A percentile compares a stretch with the other conserved stretches of the same genome.
These are phyloP conservation scores for Fusarium compactum DNA, from an alignment of 2,329 filamentous ascomycete species.

Conservation along the genomic window DNA sequence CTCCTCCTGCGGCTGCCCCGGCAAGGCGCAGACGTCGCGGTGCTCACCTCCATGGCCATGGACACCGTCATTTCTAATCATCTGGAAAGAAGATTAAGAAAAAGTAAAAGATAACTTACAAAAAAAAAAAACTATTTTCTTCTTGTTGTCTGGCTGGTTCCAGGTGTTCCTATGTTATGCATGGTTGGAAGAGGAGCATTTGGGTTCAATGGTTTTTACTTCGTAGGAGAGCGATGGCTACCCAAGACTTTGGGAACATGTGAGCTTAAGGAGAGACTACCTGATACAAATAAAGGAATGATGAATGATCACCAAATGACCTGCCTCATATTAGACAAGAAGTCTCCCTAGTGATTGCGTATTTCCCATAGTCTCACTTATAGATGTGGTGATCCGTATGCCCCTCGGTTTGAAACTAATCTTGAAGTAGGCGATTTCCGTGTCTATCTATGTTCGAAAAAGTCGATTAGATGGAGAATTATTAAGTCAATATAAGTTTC, in stretches of 20 bases:
- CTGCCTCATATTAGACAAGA: conserved; percentile 32
- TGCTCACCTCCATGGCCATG: conserved; percentile 55
- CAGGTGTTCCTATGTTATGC: conserved; percentile 51
- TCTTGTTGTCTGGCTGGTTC: conserved; percentile 53
- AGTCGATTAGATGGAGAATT: conserved; percentile 9
- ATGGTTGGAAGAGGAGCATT: conserved; percentile 53
- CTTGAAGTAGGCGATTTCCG: not conserved
- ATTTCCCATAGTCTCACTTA: conserved; percentile 7
- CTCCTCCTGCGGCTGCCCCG: not conserved
- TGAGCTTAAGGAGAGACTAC: conserved; percentile 48
- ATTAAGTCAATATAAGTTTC: not conserved
- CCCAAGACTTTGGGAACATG: conserved; percentile 52
- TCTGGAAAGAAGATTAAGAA: conserved; percentile 24
- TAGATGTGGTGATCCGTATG: conserved; percentile 5
- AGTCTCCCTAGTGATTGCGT: conserved; percentile 27
- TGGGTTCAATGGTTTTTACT: conserved; percentile 50
- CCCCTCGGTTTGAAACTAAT: not conserved
- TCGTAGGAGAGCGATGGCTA: conserved; percentile 51
- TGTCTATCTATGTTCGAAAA: not conserved
- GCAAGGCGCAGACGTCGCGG: conserved; percentile 46
- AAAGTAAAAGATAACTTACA: conserved; percentile 12
- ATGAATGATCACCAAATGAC: conserved; percentile 44
- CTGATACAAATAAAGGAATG: conserved; percentile 49
- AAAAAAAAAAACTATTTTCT: conserved; percentile 31
- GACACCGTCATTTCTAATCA: conserved; percentile 45